Evolutionary conservation across 2,329 filamentous ascomycete genomes (phyloP), one percentile per base, ranked within the genome.

Genomic region (Cordyceps farinosa): DNA sequence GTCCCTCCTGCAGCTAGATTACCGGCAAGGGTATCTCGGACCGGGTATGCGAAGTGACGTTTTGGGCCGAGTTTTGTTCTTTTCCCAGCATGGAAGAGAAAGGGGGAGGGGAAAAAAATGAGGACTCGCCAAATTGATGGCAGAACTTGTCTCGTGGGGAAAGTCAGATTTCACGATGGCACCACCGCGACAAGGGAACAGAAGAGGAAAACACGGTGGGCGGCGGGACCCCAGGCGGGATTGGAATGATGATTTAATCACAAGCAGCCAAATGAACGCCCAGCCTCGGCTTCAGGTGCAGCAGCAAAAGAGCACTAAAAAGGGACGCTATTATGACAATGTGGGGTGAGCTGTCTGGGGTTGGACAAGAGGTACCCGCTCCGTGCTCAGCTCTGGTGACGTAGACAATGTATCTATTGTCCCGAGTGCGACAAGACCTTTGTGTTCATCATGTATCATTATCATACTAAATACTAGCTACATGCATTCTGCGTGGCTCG

Each of bases 341-440:
- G 57, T 53, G 58, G 48, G 58, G 60, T 65, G 71, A 69, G 66
- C 64, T 51, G 48, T 60, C 47, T 34, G 57, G 47, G 57, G 57
- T 11, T 60, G 47, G 55, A 57, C 40, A 48, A 15, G 48, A 15
- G 15, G 44, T 60, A 52, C 58, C 57, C 45, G 59, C 36, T 48
- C 27, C 45, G 52, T 11, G 45, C 61, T n/a, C 22, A 62, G 48
- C 68, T 50, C 65, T 61, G 64, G 40, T 48, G 22, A 54, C 50
- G 30, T 38, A 45, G n/a, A 4, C n/a, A 22, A 38, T 38, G 58
- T 61, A 61, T 10, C 29, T 29, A 6, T n/a, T 38, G 50, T 61
- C 50, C 17, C 6, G n/a, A 6, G 22, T 22, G 29, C 13, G n/a
- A 50, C 45, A 59, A 22, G 22, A 13, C 9, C 11, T 29, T 17